phyloP scores from a whole-genome alignment of 371 early-diverging fungal species.

The Apophysomyces sp. region DNA sequence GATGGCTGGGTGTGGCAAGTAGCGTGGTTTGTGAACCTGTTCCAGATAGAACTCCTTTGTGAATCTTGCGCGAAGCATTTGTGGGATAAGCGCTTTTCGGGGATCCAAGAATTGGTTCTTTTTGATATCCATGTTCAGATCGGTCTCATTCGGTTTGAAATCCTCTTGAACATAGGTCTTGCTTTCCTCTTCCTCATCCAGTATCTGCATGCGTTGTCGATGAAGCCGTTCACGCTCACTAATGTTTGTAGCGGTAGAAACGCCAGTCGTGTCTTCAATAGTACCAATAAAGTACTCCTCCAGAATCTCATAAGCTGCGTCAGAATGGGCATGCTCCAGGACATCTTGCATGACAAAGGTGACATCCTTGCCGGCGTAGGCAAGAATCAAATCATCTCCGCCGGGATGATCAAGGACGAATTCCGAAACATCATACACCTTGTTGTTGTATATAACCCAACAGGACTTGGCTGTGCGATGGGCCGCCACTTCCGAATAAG shows the following conservation, averaged over 20 bases:
- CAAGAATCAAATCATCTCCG: slow-evolving; percentile 72
- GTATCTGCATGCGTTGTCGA: slow-evolving; percentile 16
- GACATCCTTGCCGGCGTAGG: slow-evolving; percentile 78
- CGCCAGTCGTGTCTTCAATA: slow-evolving; percentile 20
- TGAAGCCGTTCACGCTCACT: slow-evolving; percentile 16
- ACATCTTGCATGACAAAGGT: slow-evolving; percentile 73
- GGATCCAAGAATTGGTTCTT: slow-evolving; percentile 81
- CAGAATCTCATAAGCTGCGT: slow-evolving; percentile 83
- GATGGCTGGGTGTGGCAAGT: slow-evolving; percentile 74
- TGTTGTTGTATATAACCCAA: slow-evolving; percentile 74
- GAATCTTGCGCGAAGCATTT: slow-evolving; percentile 72
- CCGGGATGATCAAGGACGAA: slow-evolving; percentile 86
- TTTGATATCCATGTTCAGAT: slow-evolving; percentile 45
- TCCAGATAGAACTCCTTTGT: slow-evolving; percentile 82
- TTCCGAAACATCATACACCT: slow-evolving; percentile 85
- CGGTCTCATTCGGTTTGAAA: slow-evolving; percentile 49
- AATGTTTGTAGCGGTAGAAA: neutral
- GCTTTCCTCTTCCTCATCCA: slow-evolving; percentile 24
- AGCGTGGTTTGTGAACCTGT: slow-evolving; percentile 91
- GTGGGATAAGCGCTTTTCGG: slow-evolving; percentile 77
- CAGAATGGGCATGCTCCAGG: slow-evolving; percentile 77
- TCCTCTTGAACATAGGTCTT: slow-evolving; percentile 44
- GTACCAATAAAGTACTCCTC: slow-evolving; percentile 79
- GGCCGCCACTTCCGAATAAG: slow-evolving; percentile 63
- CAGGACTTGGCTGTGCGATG: slow-evolving; percentile 67